Conservation (phyloP, 1,139 yeast genomes). For the Candida smagusa region DNA sequence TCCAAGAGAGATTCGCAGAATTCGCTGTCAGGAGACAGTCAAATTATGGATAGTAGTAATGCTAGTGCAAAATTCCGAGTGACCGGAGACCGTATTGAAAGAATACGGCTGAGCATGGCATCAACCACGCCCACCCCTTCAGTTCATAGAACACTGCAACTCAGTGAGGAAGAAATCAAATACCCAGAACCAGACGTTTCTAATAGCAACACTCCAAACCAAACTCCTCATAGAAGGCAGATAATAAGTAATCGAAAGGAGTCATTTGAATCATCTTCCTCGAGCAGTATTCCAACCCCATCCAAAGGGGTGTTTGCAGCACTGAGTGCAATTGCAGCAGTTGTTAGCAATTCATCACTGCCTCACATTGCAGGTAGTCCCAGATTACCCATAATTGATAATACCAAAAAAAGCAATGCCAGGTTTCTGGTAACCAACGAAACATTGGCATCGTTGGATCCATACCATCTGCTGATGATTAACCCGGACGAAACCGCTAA, state of each 20-base stretch:
- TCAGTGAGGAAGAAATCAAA: conserved; percentile 10
- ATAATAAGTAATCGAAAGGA: neutral
- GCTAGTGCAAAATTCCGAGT: conserved; percentile 10
- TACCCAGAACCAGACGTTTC: conserved; percentile 22
- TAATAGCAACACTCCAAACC: conserved; percentile 14
- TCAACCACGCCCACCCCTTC: neutral
- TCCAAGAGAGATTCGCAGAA: conserved; percentile 2
- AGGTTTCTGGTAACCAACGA: conserved; percentile 1
- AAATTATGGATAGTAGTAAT: conserved; percentile 3
- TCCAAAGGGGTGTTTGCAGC: conserved; percentile 1
- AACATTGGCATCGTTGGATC: conserved; percentile 3
- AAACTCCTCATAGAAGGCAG: conserved; percentile 5
- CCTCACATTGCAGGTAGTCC: neutral
- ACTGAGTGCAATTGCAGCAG: conserved; percentile 1
- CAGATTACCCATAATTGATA: neutral
- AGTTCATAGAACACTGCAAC: neutral
- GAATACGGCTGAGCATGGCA: conserved; percentile 5
- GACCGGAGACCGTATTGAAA: conserved; percentile 12
- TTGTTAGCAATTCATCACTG: neutral
- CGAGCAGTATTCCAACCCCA: neutral
- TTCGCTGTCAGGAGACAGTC: conserved; percentile 3
- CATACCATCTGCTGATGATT: conserved; percentile 11
- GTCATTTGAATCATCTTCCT: neutral
- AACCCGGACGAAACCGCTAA: conserved; percentile 15
- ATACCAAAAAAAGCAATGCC: neutral